A percentile compares a stretch with the other conserved stretches of the same genome.
These are phyloP conservation scores for Cicer pinnatifidum DNA, from an alignment of 306 rosid species.

Conservation along the genomic window DNA sequence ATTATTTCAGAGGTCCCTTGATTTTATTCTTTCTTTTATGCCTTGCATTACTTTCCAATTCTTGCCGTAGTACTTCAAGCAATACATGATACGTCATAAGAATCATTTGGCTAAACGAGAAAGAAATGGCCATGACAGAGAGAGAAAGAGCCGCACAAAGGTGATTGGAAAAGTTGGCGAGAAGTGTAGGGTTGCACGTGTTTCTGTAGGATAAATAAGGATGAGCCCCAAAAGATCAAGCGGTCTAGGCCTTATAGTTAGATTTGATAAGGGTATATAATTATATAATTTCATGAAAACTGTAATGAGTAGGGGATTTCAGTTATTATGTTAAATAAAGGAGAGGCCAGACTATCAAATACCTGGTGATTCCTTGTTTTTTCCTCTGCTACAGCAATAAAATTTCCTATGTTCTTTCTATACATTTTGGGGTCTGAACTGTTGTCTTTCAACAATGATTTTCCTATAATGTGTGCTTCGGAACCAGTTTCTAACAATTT, in stretches of 20 bases:
- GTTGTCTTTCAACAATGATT: not conserved
- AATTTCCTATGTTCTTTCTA: not conserved
- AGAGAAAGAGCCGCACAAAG: no score
- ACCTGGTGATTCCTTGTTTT: not conserved
- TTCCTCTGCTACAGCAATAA: not conserved
- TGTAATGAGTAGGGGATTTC: not conserved
- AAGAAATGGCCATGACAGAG: not conserved
- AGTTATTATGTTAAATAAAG: not conserved
- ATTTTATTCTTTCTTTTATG: not conserved
- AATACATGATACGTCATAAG: conserved; percentile 3
- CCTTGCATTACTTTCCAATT: conserved; percentile 14
- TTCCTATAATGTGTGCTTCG: conserved; percentile 12
- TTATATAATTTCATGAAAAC: not conserved
- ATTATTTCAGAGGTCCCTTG: not conserved
- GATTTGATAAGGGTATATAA: not conserved
- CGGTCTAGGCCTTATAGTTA: not conserved
- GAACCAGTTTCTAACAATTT: conserved; percentile 10
- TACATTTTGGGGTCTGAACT: not conserved
- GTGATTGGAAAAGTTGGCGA: no score
- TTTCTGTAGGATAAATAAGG: not conserved
- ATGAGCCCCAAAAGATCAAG: not conserved
- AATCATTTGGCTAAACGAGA: conserved; percentile 8
- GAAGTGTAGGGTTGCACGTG: no score
- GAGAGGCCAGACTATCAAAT: not conserved
- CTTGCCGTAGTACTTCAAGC: conserved; percentile 4